A percentile compares a stretch with the other conserved stretches of the same genome.
Conservation (phyloP, 2,329 filamentous ascomycete species). For the Diaporthe aspalathi region DNA sequence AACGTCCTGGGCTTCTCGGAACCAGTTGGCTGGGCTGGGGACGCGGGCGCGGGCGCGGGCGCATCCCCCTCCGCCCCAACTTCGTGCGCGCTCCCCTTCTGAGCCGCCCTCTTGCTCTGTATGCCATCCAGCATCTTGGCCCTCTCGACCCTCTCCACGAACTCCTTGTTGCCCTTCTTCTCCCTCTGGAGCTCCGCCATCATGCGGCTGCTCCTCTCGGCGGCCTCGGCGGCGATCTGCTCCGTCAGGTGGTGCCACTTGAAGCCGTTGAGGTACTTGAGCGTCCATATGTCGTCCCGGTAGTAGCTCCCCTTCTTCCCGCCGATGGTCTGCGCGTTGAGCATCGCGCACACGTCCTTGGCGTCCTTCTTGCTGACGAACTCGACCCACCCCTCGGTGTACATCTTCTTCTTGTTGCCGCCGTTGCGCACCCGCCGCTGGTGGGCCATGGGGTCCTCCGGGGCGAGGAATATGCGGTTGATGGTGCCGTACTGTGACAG, state of each 20-base stretch:
- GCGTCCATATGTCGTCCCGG: slow-evolving; percentile 87
- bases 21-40: slow-evolving; percentile 14
- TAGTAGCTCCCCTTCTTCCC: slow-evolving; percentile 88
- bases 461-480: slow-evolving; percentile 82
- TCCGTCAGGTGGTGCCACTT: slow-evolving; percentile 83
- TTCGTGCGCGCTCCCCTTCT: slow-evolving; percentile 50
- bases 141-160: slow-evolving; percentile 81
- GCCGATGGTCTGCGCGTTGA: slow-evolving; percentile 83
- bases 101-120: slow-evolving; percentile 67
- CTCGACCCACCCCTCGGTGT: slow-evolving; percentile 88
- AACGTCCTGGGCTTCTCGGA: slow-evolving; percentile 65
- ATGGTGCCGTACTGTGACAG: slow-evolving; percentile 80
- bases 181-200: slow-evolving; percentile 81
- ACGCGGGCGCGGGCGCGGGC: slow-evolving; percentile 32
- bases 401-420: slow-evolving; percentile 86
- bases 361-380: slow-evolving; percentile 81
- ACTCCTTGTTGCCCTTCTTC: slow-evolving; percentile 83
- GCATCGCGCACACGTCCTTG: slow-evolving; percentile 77
- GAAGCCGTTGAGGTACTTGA: slow-evolving; percentile 84
- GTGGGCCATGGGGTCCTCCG: slow-evolving; percentile 76
- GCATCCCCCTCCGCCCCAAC: slow-evolving; percentile 45
- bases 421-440: slow-evolving; percentile 75
- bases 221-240: slow-evolving; percentile 84
- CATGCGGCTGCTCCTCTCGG: slow-evolving; percentile 80
- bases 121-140: slow-evolving; percentile 84